Percentiles rank a stretch among this genome's conserved stretches.
Evolutionary conservation across 1,139 yeast species (phyloP).

Genomic region (Saccharomycopsis hybrid): DNA sequence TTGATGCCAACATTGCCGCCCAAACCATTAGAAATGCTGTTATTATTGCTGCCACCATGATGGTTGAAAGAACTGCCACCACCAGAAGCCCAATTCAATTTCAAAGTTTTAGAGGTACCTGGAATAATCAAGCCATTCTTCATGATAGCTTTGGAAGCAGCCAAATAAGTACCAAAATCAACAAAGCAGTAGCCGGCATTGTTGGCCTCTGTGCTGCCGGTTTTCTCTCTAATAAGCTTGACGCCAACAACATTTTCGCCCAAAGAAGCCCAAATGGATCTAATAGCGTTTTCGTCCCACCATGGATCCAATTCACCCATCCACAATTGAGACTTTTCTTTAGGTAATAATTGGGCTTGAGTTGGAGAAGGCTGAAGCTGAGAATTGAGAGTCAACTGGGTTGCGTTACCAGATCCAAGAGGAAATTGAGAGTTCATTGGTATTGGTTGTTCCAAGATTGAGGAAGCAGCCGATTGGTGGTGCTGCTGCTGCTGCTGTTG

Average conservation of each 20-base stretch:
- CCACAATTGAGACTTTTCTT: constrained; percentile 43
- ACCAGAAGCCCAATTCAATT: constrained; percentile 85
- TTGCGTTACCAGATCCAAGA: not conserved
- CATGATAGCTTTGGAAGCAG: constrained; percentile 64
- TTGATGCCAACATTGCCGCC: constrained; percentile 27
- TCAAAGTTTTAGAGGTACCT: constrained; percentile 50
- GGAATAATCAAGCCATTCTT: constrained; percentile 70
- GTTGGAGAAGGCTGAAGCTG: constrained; percentile 6
- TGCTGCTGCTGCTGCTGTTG: constrained; percentile 3
- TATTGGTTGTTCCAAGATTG: constrained; percentile 1
- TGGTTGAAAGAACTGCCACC: constrained; percentile 27
- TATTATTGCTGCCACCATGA: not conserved
- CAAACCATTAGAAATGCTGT: not conserved
- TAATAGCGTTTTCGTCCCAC: constrained; percentile 70
- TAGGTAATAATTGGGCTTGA: constrained; percentile 8
- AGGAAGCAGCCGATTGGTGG: constrained; percentile 1
- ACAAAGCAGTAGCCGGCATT: constrained; percentile 85
- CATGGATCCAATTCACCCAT: constrained; percentile 92
- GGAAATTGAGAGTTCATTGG: not conserved
- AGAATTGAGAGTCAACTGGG: not conserved
- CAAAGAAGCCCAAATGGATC: constrained; percentile 56
- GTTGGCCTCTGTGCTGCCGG: constrained; percentile 25
- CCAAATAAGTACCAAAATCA: constrained; percentile 60
- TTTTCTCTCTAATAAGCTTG: constrained; percentile 52
- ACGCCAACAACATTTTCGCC: constrained; percentile 47